These are phyloP conservation scores for Cyberlindnera samutprakarnensis DNA, from an alignment of 805 yeast genomes.

Conservation along the genomic window DNA sequence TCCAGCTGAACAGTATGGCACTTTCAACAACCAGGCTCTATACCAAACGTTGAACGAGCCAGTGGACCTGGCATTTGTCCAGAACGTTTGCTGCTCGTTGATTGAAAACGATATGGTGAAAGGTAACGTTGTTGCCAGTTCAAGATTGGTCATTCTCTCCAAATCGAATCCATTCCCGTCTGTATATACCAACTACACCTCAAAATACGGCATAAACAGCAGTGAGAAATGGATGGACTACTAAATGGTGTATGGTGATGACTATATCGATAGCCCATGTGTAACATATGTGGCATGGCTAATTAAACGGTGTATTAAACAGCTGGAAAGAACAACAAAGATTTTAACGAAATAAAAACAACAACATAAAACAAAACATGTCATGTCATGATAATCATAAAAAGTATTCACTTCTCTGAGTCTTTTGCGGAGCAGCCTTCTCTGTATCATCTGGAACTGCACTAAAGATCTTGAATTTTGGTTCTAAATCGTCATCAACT, in stretches of 20 bases:
- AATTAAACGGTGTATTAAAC: no score
- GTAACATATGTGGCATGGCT: not conserved
- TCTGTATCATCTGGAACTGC: constrained; percentile 83
- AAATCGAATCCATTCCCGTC: constrained; percentile 37
- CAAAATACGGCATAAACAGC: constrained; percentile 3
- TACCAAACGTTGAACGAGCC: constrained; percentile 22
- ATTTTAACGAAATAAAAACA: no score
- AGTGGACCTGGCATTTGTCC: constrained; percentile 33
- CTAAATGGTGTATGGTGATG: not conserved
- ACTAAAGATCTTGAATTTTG: constrained; percentile 87
- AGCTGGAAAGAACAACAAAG: no score
- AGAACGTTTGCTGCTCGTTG: constrained; percentile 42
- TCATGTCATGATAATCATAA: constrained; percentile 8
- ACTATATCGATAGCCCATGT: no score
- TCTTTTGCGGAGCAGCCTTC: constrained; percentile 26
- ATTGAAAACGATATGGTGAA: constrained; percentile 46
- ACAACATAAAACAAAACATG: not conserved
- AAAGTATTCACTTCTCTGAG: constrained; percentile 28
- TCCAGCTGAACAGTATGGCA: constrained; percentile 15
- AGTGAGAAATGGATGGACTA: constrained; percentile 11
- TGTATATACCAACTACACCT: constrained; percentile 13
- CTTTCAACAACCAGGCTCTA: constrained; percentile 10
- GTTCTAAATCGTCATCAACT: constrained; percentile 78
- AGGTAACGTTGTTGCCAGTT: constrained; percentile 41
- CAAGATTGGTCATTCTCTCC: constrained; percentile 33